These are phyloP conservation scores for Crucibulum laeve DNA, from an alignment of 768 basidiomycete species.

Conservation along the genomic window DNA sequence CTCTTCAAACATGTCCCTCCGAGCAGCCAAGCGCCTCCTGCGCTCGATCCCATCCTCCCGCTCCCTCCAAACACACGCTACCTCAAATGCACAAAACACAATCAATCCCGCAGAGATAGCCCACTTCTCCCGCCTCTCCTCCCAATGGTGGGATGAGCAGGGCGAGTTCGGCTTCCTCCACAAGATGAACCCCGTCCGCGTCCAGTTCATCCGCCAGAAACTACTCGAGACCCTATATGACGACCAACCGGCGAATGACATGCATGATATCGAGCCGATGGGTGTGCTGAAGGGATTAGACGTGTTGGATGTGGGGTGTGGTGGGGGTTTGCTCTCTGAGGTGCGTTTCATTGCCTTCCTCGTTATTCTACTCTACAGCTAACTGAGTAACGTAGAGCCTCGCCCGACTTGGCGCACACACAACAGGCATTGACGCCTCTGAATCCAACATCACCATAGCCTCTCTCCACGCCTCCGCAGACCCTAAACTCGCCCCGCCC, in stretches of 20 bases:
- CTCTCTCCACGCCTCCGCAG: slow-evolving; percentile 71
- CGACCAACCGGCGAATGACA: slow-evolving; percentile 30
- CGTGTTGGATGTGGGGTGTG: slow-evolving; percentile 91
- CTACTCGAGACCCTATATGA: slow-evolving; percentile 60
- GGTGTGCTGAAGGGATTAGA: slow-evolving; percentile 58
- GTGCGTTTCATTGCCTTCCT: slow-evolving; percentile 33
- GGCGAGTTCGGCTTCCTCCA: slow-evolving; percentile 90
- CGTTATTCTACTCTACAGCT: slow-evolving; percentile 4
- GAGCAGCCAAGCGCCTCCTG: slow-evolving; percentile 1
- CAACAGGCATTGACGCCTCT: slow-evolving; percentile 90
- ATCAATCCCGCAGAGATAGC: slow-evolving; percentile 81
- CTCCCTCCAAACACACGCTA: not conserved
- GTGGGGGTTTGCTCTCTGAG: slow-evolving; percentile 91
- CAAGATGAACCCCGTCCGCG: slow-evolving; percentile 89
- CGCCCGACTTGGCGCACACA: slow-evolving; percentile 82
- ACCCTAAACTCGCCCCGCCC: slow-evolving; percentile 51
- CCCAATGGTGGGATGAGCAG: slow-evolving; percentile 94
- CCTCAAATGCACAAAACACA: slow-evolving; percentile 22
- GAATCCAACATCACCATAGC: slow-evolving; percentile 85
- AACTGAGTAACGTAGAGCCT: slow-evolving; percentile 52
- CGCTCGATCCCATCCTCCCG: slow-evolving; percentile 6
- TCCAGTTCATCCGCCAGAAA: slow-evolving; percentile 80
- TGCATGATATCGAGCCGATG: slow-evolving; percentile 21
- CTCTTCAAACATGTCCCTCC: too few species aligned
- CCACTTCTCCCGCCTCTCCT: slow-evolving; percentile 84